Percentiles rank a stretch among this genome's conserved stretches.
These are phyloP conservation scores for Lyophyllum shimeji DNA, from an alignment of 768 basidiomycete species.

Conservation along the genomic window DNA sequence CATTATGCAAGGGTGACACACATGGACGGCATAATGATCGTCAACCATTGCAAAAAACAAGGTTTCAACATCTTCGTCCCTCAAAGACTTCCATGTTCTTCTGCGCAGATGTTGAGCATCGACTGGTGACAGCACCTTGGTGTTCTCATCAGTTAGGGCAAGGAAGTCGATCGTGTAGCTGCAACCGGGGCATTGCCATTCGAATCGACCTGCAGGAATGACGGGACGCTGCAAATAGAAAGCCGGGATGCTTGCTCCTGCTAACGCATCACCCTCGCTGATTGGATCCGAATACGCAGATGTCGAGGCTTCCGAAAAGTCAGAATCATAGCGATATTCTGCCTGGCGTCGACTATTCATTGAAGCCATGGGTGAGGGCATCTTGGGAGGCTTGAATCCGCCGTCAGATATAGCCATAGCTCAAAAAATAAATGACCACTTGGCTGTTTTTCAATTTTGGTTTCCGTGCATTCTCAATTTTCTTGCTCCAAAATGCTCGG, in stretches of 20 bases:
- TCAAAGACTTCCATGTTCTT: conserved; percentile 36
- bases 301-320: conserved; percentile 56
- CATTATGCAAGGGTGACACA: not conserved
- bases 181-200: conserved; percentile 59
- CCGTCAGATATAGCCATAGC: not conserved
- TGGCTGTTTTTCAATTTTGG: conserved; percentile 6
- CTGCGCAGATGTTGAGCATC: conserved; percentile 22
- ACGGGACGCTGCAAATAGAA: conserved; percentile 34
- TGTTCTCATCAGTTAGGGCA: conserved; percentile 33
- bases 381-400: too few species aligned
- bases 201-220: conserved; percentile 41
- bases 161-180: conserved; percentile 46
- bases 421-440: not conserved
- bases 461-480: conserved; percentile 17
- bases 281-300: conserved; percentile 41
- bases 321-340: conserved; percentile 46
- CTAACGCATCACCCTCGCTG: conserved; percentile 14
- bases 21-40: conserved; percentile 25
- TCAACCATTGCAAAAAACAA: conserved; percentile 24
- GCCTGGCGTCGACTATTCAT: not conserved
- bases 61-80: conserved; percentile 27
- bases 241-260: conserved; percentile 32
- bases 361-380: not conserved
- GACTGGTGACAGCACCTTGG: conserved; percentile 20
- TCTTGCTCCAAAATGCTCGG: conserved; percentile 26